Evolutionary conservation across 768 basidiomycete genomes (phyloP), one percentile per base, ranked within the genome.

Genomic region (Lactifluus rugatus): DNA sequence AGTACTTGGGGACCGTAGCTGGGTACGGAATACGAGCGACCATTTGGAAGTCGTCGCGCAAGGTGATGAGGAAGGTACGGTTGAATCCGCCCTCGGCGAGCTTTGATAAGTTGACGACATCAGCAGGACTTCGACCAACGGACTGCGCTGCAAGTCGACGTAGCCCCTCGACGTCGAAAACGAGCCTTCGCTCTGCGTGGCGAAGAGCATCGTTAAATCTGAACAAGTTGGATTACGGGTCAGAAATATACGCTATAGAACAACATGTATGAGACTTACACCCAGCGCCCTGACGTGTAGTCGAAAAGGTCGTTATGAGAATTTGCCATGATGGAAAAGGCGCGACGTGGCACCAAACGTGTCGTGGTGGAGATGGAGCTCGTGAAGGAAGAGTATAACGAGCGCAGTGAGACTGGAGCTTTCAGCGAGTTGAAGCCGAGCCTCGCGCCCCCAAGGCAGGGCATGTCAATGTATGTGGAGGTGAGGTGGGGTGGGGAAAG

Each of bases 141-240:
- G 76, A 73, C 68, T n/a, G 19, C 10, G 76, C 76, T 57, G 76
- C 74, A 66, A 79, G 74, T 68, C 70, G 72, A 72, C 69, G 36
- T n/a, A 77, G 72, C 66, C 55, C 74, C 7, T 70, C 67, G 70
- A 74, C 71, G 48, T 78, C 52, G 70, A 79, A 78, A 13, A 62
- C 68, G 54, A 32, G 71, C 75, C n/a, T n/a, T 54, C 75, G 77
- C 69, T 81, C 77, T 69, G 60, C 65, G 61, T 64, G 76, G 65
- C 77, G 78, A 73, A 78, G 76, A 48, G 39, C 57, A 26, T 70
- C 63, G 46, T 70, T 70, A 48, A 23, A n/a, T 13, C 66, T 67
- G 56, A 60, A 60, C 7, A 32, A 7, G 4, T 32, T 16, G 13
- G 2, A 23, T 34, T 53, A 45, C 19, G 23, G 13, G 41, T 49